phyloP scores from a whole-genome alignment of 371 early-diverging fungal genomes.

The Homolaphlyctis polyrhiza region DNA sequence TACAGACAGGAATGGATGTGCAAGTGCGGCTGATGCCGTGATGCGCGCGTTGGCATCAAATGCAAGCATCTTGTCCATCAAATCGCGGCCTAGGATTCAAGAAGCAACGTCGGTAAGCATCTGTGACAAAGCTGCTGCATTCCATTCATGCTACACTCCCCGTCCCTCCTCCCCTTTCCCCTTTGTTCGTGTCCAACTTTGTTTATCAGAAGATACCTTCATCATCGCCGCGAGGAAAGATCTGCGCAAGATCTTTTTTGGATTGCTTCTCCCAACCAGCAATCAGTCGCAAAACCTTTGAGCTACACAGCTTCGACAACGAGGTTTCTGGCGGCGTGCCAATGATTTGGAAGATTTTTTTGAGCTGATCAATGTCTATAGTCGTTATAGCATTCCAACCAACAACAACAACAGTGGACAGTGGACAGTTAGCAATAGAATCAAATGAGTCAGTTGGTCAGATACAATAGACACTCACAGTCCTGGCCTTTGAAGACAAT shows the following conservation, averaged over 20 bases:
- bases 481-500: conserved; percentile 95
- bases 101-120: no score
- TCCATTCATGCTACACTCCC: no score
- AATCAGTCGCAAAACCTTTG: conserved; percentile 33
- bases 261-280: conserved; percentile 30
- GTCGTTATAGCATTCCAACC: no score
- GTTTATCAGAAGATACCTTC: conserved; percentile 17
- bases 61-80: conserved; percentile 87
- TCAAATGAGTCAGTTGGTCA: no score
- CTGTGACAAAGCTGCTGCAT: no score
- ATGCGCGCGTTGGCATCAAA: conserved; percentile 92
- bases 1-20: conserved; percentile 66
- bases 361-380: conserved; percentile 46
- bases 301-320: conserved; percentile 30
- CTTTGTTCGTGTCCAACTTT: no score
- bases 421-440: neutral
- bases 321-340: conserved; percentile 43
- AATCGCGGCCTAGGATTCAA: conserved; percentile 47
- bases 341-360: conserved; percentile 39
- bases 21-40: conserved; percentile 88
- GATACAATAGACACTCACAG: conserved; percentile 54
- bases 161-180: no score
- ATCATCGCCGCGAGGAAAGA: conserved; percentile 32
- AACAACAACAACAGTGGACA: neutral
- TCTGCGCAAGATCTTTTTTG: conserved; percentile 23